phyloP scores from a whole-genome alignment of 257 asterid genomes.

The Vinca minor region DNA sequence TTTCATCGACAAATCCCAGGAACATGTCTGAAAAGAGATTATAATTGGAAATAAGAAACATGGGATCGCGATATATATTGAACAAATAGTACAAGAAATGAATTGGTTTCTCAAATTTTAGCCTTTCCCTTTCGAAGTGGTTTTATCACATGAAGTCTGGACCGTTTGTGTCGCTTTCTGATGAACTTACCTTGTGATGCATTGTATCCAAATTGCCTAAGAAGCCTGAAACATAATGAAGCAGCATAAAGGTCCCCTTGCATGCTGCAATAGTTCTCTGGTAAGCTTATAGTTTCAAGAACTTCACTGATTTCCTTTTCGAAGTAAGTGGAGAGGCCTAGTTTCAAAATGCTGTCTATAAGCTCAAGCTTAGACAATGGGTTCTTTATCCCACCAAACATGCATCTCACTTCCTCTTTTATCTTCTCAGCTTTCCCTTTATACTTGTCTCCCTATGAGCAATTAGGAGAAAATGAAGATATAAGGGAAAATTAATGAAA shows the following conservation, averaged over 20 bases:
- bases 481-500: neutral
- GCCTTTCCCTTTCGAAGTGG: no score
- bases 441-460: slow-evolving; percentile 28
- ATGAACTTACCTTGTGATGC: slow-evolving; percentile 38
- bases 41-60: no score
- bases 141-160: no score
- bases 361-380: slow-evolving; percentile 31
- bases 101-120: no score
- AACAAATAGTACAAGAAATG: no score
- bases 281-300: slow-evolving; percentile 4
- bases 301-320: slow-evolving; percentile 26
- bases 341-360: slow-evolving; percentile 30
- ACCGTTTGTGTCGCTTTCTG: no score
- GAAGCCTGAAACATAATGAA: slow-evolving; percentile 36
- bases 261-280: neutral
- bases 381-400: slow-evolving; percentile 9
- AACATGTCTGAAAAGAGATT: slow-evolving; percentile 36
- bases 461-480: no score
- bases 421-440: slow-evolving; percentile 23
- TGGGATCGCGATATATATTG: no score
- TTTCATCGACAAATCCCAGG: slow-evolving; percentile 16
- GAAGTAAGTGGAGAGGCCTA: slow-evolving; percentile 28
- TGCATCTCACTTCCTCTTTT: slow-evolving; percentile 21
- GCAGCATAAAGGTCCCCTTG: slow-evolving; percentile 21
- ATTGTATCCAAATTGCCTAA: slow-evolving; percentile 41